Conservation (phyloP, 2,329 filamentous ascomycete species). For the Paecilomyces sp. region DNA sequence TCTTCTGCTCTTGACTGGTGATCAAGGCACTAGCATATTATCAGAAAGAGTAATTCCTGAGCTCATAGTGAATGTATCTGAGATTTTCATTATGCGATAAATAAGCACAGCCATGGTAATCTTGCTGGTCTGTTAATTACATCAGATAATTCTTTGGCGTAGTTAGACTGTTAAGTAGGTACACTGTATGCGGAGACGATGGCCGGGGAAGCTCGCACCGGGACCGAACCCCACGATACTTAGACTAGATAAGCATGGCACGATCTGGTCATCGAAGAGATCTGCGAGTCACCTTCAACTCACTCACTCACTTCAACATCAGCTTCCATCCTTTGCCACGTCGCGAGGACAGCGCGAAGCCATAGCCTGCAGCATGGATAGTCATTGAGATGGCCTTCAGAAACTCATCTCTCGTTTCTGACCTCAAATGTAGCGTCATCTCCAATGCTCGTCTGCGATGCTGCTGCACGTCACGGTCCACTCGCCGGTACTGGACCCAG, state of each 20-base stretch:
- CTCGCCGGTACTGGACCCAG: constrained; percentile 28
- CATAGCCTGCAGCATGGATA: background rate
- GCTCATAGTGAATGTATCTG: too few species aligned
- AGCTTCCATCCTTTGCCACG: background rate
- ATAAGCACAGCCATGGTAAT: too few species aligned
- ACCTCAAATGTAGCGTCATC: background rate
- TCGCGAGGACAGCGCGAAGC: background rate
- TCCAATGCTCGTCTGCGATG: background rate
- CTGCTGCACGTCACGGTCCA: background rate
- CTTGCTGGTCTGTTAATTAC: too few species aligned
- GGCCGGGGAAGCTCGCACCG: background rate
- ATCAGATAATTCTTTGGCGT: too few species aligned
- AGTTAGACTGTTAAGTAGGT: too few species aligned
- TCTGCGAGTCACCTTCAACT: background rate
- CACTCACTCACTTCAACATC: background rate
- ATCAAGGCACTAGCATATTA: too few species aligned
- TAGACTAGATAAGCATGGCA: too few species aligned
- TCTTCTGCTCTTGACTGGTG: too few species aligned
- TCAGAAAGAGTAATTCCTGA: too few species aligned
- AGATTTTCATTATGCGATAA: too few species aligned
- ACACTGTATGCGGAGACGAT: too few species aligned
- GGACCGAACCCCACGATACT: background rate
- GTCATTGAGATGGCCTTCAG: background rate
- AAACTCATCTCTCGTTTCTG: background rate
- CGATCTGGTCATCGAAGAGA: background rate